These are phyloP conservation scores for Glutinoglossum americanum DNA, from an alignment of 495 filamentous ascomycete genomes.

Conservation along the genomic window DNA sequence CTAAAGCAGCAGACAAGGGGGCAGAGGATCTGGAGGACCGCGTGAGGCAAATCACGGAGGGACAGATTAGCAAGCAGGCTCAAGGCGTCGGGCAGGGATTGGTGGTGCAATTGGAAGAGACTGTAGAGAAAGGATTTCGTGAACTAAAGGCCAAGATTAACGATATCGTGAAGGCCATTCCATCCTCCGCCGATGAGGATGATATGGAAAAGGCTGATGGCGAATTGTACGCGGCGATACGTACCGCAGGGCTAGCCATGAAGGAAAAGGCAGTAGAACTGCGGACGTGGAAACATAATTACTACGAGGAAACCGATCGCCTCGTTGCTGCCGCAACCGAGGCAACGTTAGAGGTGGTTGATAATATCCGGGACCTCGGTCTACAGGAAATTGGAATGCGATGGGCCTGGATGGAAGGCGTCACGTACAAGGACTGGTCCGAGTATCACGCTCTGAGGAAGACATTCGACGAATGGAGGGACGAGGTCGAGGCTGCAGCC, in stretches of 20 bases:
- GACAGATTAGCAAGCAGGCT: constrained; percentile 42
- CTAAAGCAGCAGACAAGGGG: constrained; percentile 59
- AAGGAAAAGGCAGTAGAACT: constrained; percentile 65
- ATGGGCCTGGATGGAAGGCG: constrained; percentile 89
- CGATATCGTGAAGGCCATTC: constrained; percentile 31
- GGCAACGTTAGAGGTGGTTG: constrained; percentile 62
- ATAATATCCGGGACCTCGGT: constrained; percentile 66
- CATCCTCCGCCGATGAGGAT: constrained; percentile 28
- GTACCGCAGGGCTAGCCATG: constrained; percentile 51
- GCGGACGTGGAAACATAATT: constrained; percentile 55
- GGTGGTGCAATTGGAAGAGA: constrained; percentile 43
- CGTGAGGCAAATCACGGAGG: constrained; percentile 58
- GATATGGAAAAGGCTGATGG: constrained; percentile 36
- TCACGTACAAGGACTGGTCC: constrained; percentile 92
- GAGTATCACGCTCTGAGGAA: constrained; percentile 73
- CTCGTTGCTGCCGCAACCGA: constrained; percentile 56
- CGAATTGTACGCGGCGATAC: constrained; percentile 39
- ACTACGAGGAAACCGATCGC: constrained; percentile 42
- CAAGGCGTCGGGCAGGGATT: constrained; percentile 45
- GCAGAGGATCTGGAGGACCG: constrained; percentile 43
- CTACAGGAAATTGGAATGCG: constrained; percentile 92
- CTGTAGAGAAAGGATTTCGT: constrained; percentile 35
- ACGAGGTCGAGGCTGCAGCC: constrained; percentile 52
- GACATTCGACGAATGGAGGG: constrained; percentile 65
- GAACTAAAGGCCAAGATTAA: constrained; percentile 47